Conservation (phyloP, 345 rosid species). For the Euphorbia lathyris region DNA sequence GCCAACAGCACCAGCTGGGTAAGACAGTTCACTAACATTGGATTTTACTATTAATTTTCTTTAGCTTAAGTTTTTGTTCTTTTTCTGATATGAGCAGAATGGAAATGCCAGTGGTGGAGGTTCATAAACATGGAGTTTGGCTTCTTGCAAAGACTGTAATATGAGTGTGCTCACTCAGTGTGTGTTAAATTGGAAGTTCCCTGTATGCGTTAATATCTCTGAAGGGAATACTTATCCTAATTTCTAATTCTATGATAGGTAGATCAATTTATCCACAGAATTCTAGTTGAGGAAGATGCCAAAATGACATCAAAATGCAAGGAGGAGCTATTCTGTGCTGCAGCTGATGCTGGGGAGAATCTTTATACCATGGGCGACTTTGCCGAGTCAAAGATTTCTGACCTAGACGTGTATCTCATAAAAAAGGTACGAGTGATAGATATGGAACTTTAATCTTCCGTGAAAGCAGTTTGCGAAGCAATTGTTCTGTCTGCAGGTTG, state of each 20-base stretch:
- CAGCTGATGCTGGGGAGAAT: conserved; percentile 16
- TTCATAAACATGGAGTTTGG: conserved; percentile 29
- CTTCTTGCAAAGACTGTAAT: conserved; percentile 28
- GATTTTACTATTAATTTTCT: not conserved
- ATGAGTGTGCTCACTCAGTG: not conserved
- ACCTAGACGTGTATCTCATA: conserved; percentile 22
- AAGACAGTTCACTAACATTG: not conserved
- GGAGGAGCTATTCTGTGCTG: conserved; percentile 17
- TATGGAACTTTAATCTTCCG: not conserved
- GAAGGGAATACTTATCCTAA: not conserved
- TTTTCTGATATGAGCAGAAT: conserved; percentile 23
- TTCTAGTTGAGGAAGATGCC: conserved; percentile 29
- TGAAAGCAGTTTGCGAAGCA: conserved; percentile 5
- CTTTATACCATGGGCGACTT: conserved; percentile 23
- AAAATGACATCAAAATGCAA: conserved; percentile 9
- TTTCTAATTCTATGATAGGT: conserved; percentile 11
- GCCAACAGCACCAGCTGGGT: conserved; percentile 33
- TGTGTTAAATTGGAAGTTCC: not conserved
- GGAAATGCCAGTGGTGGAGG: conserved; percentile 29
- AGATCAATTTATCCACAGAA: conserved; percentile 26
- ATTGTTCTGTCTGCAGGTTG: conserved; percentile 17
- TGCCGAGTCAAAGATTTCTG: conserved; percentile 22
- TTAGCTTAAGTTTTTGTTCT: conserved; percentile 5
- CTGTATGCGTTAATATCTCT: not conserved
- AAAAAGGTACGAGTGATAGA: conserved; percentile 16